Evolutionary conservation across 2,329 filamentous ascomycete genomes (phyloP).

Genomic region (Colletotrichum sp.): DNA sequence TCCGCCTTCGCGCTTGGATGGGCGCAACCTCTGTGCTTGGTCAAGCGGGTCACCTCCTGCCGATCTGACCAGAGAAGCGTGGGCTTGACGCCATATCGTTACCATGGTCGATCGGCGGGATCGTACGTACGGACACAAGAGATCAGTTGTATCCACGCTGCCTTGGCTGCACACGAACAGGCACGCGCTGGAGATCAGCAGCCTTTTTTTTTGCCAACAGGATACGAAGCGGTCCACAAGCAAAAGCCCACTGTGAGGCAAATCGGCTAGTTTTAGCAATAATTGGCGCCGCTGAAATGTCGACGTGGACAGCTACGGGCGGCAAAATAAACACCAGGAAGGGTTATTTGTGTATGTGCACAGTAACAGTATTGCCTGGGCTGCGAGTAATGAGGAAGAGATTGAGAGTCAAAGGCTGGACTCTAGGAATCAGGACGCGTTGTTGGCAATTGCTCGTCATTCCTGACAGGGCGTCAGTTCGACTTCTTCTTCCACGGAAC

Average conservation of each 20-base stretch:
- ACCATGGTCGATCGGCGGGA: slow-evolving; percentile 2
- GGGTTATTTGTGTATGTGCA: not conserved
- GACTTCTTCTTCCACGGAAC: not conserved
- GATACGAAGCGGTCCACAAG: slow-evolving; percentile 10
- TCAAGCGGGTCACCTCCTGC: not conserved
- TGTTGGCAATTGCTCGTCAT: not conserved
- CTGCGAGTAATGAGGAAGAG: not conserved
- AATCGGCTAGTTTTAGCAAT: not conserved
- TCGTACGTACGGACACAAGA: not conserved
- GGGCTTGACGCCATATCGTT: slow-evolving; percentile 1
- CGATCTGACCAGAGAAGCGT: slow-evolving; percentile 3
- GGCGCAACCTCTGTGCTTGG: not conserved
- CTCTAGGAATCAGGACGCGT: not conserved
- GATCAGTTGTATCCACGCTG: not conserved
- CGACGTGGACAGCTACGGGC: not conserved
- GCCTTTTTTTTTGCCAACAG: not conserved
- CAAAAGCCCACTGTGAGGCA: not conserved
- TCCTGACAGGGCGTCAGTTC: not conserved
- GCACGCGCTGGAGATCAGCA: not conserved
- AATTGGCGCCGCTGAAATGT: not conserved
- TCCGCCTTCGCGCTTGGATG: not conserved
- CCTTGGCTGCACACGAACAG: not conserved
- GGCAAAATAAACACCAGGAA: not conserved
- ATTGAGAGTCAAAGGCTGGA: not conserved
- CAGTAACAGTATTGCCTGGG: not conserved